A percentile compares a stretch with the other conserved stretches of the same genome.
Evolutionary conservation across 306 rosid genomes (phyloP).

Genomic region (barrel medic (Medicago truncatula)): DNA sequence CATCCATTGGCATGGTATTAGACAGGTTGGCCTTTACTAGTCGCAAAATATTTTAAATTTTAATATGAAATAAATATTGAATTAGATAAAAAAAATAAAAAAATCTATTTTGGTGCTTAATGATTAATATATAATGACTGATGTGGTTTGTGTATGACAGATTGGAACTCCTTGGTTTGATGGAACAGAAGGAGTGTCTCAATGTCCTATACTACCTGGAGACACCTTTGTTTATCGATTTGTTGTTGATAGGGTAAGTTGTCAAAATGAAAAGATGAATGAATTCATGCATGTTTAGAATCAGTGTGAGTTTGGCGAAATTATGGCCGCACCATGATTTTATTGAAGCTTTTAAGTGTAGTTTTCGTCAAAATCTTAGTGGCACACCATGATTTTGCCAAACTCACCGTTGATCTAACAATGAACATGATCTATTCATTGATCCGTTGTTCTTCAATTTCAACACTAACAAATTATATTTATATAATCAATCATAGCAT

Average conservation of each 20-base stretch:
- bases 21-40: conserved; percentile 57
- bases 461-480: not conserved
- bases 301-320: not conserved
- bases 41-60: not conserved
- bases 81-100: too few species aligned
- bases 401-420: not conserved
- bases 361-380: not conserved
- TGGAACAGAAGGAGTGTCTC: conserved; percentile 92
- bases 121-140: not conserved
- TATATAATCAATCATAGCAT: not conserved
- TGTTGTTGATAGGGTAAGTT: conserved; percentile 80
- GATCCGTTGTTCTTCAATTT: not conserved
- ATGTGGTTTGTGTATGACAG: conserved; percentile 44
- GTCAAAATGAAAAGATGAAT: not conserved
- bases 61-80: not conserved
- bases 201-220: conserved; percentile 82
- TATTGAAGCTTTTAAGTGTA: not conserved
- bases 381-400: not conserved
- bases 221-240: conserved; percentile 77
- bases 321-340: not conserved
- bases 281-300: not conserved
- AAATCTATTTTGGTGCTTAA: not conserved
- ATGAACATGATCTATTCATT: not conserved
- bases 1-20: conserved; percentile 93
- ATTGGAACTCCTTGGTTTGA: conserved; percentile 94